Evolutionary conservation across 2,329 filamentous ascomycete genomes (phyloP), one percentile per base, ranked within the genome.

Genomic region (Microcyclosporella mali): DNA sequence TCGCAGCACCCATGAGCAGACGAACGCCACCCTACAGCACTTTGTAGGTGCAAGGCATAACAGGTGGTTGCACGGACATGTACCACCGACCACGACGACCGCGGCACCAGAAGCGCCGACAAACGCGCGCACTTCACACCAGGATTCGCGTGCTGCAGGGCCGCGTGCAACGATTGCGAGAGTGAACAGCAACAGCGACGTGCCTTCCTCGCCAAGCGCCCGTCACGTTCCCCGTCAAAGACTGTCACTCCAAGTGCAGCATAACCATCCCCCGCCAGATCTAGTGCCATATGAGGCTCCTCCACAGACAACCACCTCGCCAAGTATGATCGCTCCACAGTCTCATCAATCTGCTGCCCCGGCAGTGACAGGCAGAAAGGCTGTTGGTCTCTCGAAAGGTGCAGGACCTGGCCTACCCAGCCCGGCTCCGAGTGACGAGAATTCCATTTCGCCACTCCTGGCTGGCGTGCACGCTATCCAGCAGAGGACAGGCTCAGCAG

Each of bases 371-470:
- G 11, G 33, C 15, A 34, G 46, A 30, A 49, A 47, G 18, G 43
- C 49, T 8, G 43, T 40, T 14, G 41, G 39, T 6, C 12, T 15
- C n/a, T 15, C 39, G 8, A 40, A 37, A n/a, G 33, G 21, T 14
- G 25, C 36, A n/a, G 42, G 40, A 31, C 46, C 37, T 31, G 42
- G 42, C 15, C 70, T 83, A 37, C 77, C 79, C 6, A 82, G 82
- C 11, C 79, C 81, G 25, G 73, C 79, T 10, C 73, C 77, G 9
- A 84, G 78, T 57, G 76, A 83, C 50, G 78, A 81, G 44, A 53
- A 34, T 6, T 16, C 30, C 6, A 32, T 4, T 16, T 32, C 30
- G 30, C 30, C 30, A 16, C 4, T n/a, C 30, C 30, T 32, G 6
- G n/a, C 30, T 6, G 15, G 12, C 18, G 10, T 15, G 3, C 33